These are phyloP conservation scores for carrot (Daucus carota) DNA, from an alignment of 129 eudicot genomes.

Conservation along the genomic window DH1_v3.0 NC_030383.2:63522501-63523000, in stretches of 20 bases:
- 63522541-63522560: too few relatives aligned
- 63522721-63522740: not conserved
- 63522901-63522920: constrained; percentile 88
- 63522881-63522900: constrained; percentile 69
- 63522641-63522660: too few relatives aligned
- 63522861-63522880: constrained; percentile 76
- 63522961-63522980: constrained; percentile 63
- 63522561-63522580: too few relatives aligned
- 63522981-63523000: constrained; percentile 34
- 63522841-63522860: constrained; percentile 68
- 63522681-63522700: too few relatives aligned
- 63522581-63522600: too few relatives aligned
- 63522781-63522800: constrained; percentile 21
- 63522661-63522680: too few relatives aligned
- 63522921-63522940: constrained; percentile 59
- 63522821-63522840: constrained; percentile 55
- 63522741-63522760: constrained; percentile 20
- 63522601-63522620: too few relatives aligned
- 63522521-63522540: too few relatives aligned
- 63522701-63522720: too few relatives aligned
- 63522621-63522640: too few relatives aligned
- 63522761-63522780: constrained; percentile 37
- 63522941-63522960: constrained; percentile 41
- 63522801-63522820: constrained; percentile 29
- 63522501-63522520: too few relatives aligned